Base-by-base conservation (phyloP, 2,329 filamentous ascomycete genomes). In the Neoscytalidium dimidiatum region DNA sequence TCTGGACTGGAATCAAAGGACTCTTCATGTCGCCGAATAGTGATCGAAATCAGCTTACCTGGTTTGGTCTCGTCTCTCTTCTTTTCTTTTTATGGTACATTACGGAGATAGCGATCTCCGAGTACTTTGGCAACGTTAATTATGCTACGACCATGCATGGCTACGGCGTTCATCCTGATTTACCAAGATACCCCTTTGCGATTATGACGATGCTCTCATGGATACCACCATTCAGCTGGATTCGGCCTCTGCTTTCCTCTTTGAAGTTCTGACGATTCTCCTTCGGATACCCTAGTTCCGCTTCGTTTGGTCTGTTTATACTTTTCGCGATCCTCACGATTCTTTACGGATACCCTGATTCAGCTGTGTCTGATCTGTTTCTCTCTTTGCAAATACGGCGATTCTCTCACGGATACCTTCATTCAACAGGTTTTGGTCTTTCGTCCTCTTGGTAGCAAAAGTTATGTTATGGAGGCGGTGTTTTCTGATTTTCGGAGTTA, bases 181-280 rank as follows among this genome's bases (percentile, higher is more conserved):
- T 84, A 9, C 86, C 86, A 0, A 70, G 76, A 23, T 85, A 82
- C 58, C 86, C 86, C 0, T 85, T 82, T 66, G 84, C 86, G 4
- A 78, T 86, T 4, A 83, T 84, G 3, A 87, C 84, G 3, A 78
- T 88, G 71, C 65, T 86, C 3, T 84, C 43, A 13, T 60, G 52
- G 63, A 58, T 64, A 41, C 53, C 52, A 17, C 63, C 63, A 4
- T 58, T 64, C 53, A 51, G 26, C 17, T 64, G 53, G 63, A 29
- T n/a, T n/a, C n/a, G n/a, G n/a, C n/a, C n/a, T n/a, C n/a, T n/a
- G n/a, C n/a, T n/a, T n/a, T n/a, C n/a, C n/a, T n/a, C n/a, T n/a
- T n/a, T n/a, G n/a, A n/a, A n/a, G n/a, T n/a, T n/a, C n/a, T 64
- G 26, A 9, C 14, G 23, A 11, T 35, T 3, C 19, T 58, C 8